These are phyloP conservation scores for Plenodomus biglobosus DNA, from an alignment of 2,329 filamentous ascomycete genomes.

Conservation along the genomic window DNA sequence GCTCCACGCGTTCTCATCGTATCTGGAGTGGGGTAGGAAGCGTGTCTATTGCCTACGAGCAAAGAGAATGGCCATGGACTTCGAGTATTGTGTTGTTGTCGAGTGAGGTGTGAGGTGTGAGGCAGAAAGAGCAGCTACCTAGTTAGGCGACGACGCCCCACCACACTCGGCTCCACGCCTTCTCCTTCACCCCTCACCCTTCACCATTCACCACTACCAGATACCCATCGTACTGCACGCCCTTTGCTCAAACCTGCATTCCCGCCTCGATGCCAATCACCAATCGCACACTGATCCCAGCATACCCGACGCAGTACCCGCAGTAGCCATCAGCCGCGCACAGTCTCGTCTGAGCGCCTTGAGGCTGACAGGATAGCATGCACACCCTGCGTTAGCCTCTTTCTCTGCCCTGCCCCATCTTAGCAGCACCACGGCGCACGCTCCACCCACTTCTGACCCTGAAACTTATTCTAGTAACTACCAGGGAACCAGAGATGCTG, in stretches of 20 bases:
- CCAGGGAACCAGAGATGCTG: conserved; percentile 7
- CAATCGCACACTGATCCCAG: conserved; percentile 1
- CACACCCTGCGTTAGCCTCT: neutral
- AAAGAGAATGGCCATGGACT: conserved; percentile 4
- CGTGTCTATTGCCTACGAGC: conserved; percentile 4
- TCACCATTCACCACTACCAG: too few species aligned
- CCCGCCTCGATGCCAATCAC: conserved; percentile 2
- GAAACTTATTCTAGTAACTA: conserved; percentile 31
- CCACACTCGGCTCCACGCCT: neutral
- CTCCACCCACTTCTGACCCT: conserved; percentile 15
- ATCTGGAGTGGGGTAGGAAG: conserved; percentile 11
- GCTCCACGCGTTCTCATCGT: conserved; percentile 1
- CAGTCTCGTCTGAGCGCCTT: neutral
- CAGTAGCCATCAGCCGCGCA: conserved; percentile 13
- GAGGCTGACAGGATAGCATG: neutral
- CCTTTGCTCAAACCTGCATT: neutral
- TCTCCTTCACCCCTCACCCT: conserved; percentile 1
- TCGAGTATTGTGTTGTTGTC: neutral
- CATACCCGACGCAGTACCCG: conserved; percentile 4
- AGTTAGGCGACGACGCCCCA: neutral
- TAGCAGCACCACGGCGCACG: conserved; percentile 10
- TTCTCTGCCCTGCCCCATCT: conserved; percentile 5
- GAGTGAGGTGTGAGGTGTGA: conserved; percentile 1
- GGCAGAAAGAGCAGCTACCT: too few species aligned
- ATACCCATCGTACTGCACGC: neutral